Percentiles rank a stretch among this genome's conserved stretches.
Evolutionary conservation across 352 stramenopile species (phyloP).

Genomic region (Globisporangium mamillatum): DNA sequence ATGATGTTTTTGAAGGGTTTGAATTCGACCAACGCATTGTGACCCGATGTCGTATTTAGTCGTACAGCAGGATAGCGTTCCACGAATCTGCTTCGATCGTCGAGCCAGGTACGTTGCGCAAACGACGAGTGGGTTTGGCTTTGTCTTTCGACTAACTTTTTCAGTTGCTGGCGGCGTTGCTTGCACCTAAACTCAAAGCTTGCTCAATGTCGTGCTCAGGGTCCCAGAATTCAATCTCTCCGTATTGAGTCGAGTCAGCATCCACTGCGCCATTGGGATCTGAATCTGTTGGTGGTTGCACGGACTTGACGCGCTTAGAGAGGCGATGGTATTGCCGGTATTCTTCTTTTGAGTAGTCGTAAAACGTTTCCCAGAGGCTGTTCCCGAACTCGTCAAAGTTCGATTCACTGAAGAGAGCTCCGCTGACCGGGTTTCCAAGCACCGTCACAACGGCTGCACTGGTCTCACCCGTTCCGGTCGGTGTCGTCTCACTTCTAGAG

Average conservation of each 20-base stretch:
- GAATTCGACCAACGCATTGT: not conserved
- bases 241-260: not conserved
- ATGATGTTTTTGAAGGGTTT: not conserved
- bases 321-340: constrained; percentile 70
- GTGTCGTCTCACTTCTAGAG: not conserved
- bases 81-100: not conserved
- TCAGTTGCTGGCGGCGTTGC: not conserved
- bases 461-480: not conserved
- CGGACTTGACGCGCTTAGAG: constrained; percentile 49
- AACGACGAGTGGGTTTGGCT: not conserved
- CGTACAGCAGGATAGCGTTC: not conserved
- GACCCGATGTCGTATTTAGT: not conserved
- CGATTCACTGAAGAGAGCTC: constrained; percentile 33
- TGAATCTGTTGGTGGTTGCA: not conserved
- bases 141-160: not conserved
- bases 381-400: constrained; percentile 50
- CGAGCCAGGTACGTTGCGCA: not conserved
- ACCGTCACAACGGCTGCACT: not conserved
- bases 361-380: constrained; percentile 70
- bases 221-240: not conserved
- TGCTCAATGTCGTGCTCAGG: not conserved
- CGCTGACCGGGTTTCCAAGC: constrained; percentile 1
- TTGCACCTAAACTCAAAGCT: not conserved
- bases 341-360: constrained; percentile 49
- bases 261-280: not conserved